phyloP scores from a whole-genome alignment of 257 asterid species.

The Scutellaria barbata region DNA sequence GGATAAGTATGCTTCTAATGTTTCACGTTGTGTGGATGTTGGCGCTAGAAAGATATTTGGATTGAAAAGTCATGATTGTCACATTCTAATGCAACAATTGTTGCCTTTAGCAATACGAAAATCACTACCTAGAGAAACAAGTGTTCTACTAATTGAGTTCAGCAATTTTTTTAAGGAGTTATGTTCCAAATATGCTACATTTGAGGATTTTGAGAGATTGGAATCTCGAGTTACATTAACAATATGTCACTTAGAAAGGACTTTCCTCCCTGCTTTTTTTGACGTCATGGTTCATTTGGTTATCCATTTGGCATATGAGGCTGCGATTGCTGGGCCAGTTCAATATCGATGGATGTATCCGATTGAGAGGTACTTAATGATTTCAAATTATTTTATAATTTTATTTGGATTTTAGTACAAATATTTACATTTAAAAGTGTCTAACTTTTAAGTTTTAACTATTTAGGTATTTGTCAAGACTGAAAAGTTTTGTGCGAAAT shows the following conservation, averaged over 20 bases:
- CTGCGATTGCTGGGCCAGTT: background rate
- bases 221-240: background rate
- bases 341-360: background rate
- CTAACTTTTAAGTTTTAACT: background rate
- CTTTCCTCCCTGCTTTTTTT: background rate
- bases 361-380: background rate
- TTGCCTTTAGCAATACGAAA: background rate
- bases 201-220: background rate
- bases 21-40: conserved; percentile 2
- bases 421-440: background rate
- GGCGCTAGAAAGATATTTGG: background rate
- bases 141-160: background rate
- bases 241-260: background rate
- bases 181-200: too few species aligned
- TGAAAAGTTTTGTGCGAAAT: background rate
- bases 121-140: background rate
- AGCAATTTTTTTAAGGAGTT: background rate
- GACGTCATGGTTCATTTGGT: background rate
- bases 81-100: too few species aligned
- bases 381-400: background rate
- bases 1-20: background rate
- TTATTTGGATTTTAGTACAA: background rate
- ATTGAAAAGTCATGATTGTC: conserved; percentile 1
- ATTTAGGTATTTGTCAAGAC: background rate
- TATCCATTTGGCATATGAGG: background rate